Conservation (phyloP, 441 rosid genomes). For the Erodium texanum region DNA sequence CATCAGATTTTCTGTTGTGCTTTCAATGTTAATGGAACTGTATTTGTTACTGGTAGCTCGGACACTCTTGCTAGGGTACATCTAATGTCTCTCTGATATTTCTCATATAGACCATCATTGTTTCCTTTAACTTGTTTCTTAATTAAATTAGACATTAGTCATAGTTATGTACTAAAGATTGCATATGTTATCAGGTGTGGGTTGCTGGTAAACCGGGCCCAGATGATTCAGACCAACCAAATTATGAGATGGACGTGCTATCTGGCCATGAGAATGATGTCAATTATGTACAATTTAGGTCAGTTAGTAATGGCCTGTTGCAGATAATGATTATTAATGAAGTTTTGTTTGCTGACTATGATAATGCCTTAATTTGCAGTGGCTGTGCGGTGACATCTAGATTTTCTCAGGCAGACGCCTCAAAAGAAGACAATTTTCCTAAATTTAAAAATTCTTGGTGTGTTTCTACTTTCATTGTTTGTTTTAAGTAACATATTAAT, state of each 20-base stretch:
- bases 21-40: slow-evolving; percentile 92
- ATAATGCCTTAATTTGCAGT: slow-evolving; percentile 35
- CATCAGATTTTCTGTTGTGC: slow-evolving; percentile 93
- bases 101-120: background rate
- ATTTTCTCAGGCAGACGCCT: slow-evolving; percentile 50
- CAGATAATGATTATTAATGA: background rate
- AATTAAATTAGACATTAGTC: background rate
- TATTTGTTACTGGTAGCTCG: slow-evolving; percentile 98
- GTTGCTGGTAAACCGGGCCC: slow-evolving; percentile 60
- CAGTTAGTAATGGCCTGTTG: slow-evolving; percentile 8
- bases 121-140: background rate
- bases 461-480: slow-evolving; percentile 21
- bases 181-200: slow-evolving; percentile 60
- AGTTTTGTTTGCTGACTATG: slow-evolving; percentile 1
- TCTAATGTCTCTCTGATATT: slow-evolving; percentile 18
- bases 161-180: slow-evolving; percentile 3
- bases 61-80: slow-evolving; percentile 94
- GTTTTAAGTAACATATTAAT: slow-evolving; percentile 4
- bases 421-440: slow-evolving; percentile 68
- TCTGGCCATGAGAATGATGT: slow-evolving; percentile 98
- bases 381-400: slow-evolving; percentile 85
- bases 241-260: slow-evolving; percentile 87
- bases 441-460: slow-evolving; percentile 89
- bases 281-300: slow-evolving; percentile 98
- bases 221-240: slow-evolving; percentile 70